Evolutionary conservation across 306 rosid species (phyloP), one percentile per base, ranked within the genome.

Genomic region (Boehmeria nivea): DNA sequence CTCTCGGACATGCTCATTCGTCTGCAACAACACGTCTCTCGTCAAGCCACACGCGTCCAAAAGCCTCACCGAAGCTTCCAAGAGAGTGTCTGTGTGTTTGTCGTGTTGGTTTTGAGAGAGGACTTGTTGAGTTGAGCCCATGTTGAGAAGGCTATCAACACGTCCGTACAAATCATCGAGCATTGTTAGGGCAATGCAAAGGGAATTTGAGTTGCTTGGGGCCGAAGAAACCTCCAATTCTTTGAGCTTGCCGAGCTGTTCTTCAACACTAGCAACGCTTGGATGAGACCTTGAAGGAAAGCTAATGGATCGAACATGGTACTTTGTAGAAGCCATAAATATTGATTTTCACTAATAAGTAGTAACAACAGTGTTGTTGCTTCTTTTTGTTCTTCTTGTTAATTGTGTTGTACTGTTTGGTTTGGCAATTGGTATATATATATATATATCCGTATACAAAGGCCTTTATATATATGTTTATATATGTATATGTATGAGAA

Each of bases 231-330:
- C 40, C 60, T 67, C 82, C 76, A 79, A 65, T 21, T 63, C 36
- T 58, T 56, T 73, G 52, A 81, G 51, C 43, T 75, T 77, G 66
- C 8, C 61, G 9, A 86, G 70, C 57, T 81, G 70, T 16, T 86
- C 73, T 44, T 86, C 84, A 8, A 77, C 64, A 31, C 74, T 77
- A 0, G 46, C 10, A 14, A 82, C 54, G 63, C 56, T 61, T 0
- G 95, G 88, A 68, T 77, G 97, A 37, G 94, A 79, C 57, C 66
- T 76, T 51, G 79, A 55, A 60, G 97, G 94, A 8, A 83, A 59
- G 73, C 97, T 83, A 0, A 79, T 65, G 19, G 84, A 89, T 13
- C 94, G 74, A 51, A 65, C 65, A 17, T 69, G 76, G 63, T 39
- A 65, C 11, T 55, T 77, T 43, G 45, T 58, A 11, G 28, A 18